Conservation (phyloP, 2,329 filamentous ascomycete species). For the Myriosclerotinia scirpicola region DNA sequence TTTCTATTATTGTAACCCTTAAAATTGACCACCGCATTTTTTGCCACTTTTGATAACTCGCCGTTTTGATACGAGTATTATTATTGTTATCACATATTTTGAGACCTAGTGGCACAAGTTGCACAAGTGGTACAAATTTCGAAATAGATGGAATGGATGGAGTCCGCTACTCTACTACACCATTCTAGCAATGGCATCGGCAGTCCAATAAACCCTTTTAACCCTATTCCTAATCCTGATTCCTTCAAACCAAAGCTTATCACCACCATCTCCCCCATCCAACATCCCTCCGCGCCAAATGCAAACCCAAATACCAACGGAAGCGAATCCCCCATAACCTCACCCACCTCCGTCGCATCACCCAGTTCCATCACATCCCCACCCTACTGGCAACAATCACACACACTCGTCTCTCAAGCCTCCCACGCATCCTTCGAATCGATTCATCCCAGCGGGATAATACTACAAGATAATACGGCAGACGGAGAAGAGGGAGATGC, state of each 20-base stretch:
- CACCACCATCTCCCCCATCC: neutral
- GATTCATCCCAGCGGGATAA: constrained; percentile 56
- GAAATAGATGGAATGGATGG: constrained; percentile 40
- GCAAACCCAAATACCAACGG: neutral
- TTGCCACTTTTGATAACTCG: neutral
- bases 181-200: constrained; percentile 28
- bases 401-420: constrained; percentile 43
- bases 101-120: neutral
- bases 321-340: constrained; percentile 16
- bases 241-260: neutral
- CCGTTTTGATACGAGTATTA: neutral
- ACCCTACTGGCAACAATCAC: constrained; percentile 44
- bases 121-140: constrained; percentile 24
- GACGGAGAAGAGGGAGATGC: constrained; percentile 42
- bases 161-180: constrained; percentile 27
- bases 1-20: neutral
- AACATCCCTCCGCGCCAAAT: neutral
- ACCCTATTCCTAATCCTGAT: neutral
- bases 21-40: constrained; percentile 1
- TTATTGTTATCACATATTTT: neutral
- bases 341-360: constrained; percentile 14
- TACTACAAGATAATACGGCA: constrained; percentile 56
- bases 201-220: no score
- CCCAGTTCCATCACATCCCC: constrained; percentile 39
- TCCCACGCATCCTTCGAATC: constrained; percentile 51